Base-by-base conservation (phyloP, 768 basidiomycete species). In the Boletellus emodensis region DNA sequence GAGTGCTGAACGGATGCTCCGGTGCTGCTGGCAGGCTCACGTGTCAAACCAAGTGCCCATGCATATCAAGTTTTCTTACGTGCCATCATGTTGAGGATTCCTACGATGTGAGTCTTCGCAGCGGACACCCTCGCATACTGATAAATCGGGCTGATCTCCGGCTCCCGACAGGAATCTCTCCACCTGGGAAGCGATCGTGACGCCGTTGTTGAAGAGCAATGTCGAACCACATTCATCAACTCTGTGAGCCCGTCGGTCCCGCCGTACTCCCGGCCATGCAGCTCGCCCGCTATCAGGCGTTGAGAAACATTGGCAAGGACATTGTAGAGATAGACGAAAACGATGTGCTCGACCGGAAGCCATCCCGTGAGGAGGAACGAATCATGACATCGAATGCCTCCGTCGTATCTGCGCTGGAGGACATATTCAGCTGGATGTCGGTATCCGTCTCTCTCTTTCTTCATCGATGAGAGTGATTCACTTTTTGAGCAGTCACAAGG, bases 341-440 rank as follows among this genome's bases (percentile, higher is more conserved):
- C 26, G 47, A 52, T 32, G 36, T 53, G 30, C 37, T 61, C 34
- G 39, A n/a, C 37, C 51, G 52, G 28, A 59, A 51, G 32, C 50
- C 47, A 33, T 49, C 49, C 2, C 41, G 17, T 17, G 56, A 62
- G 26, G 60, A 59, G n/a, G 49, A 61, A 22, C 50, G 52, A 3
- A 35, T 59, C 17, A 45, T 56, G 33, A 8, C 14, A 18, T 48
- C 44, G 2, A 58, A 53, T 15, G 45, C 26, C 14, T 33, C n/a
- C 9, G 52, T 59, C 12, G 56, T 58, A 8, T 53, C 49, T 22
- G 37, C 45, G 6, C 33, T 61, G 35, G 60, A 61, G 18, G 48
- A 61, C 34, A 22, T 61, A 15, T 58, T 55, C 20, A 58, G 53
- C 9, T 58, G 41, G 53, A 54, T 44, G 58, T 55, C 8, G 26